Evolutionary conservation across 306 rosid species (phyloP), one percentile per base, ranked within the genome.

Genomic region (Rosa persica): DNA sequence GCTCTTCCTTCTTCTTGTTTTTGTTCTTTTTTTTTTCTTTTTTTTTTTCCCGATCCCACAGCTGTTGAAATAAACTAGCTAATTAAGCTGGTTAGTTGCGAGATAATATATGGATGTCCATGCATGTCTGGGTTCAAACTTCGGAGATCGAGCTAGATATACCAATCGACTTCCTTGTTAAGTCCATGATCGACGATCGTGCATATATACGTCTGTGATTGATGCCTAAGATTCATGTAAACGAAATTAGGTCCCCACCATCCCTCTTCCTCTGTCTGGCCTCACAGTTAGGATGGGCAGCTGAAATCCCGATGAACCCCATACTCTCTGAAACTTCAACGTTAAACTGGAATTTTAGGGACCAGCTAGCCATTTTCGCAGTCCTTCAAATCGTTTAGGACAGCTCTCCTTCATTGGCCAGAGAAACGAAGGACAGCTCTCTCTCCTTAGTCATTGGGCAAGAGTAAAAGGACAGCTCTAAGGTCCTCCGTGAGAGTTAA

Each of bases 201-300:
- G 5, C 23, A 8, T 12, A 10, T 23, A 22, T n/a, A 54, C 30
- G 48, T 40, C 72, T 67, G 72, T 40, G 27, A 10, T 20, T 40
- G 72, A 67, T 20, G 8, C 44, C 42, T 36, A 61, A 61, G 39
- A 61, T 25, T 61, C 67, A 61, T 61, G 19, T 25, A 61, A 30
- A 64, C 43, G 23, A 64, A 7, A 13, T 4, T 36, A 72, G 75
- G 75, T 72, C 77, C 77, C 78, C 43, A 19, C 55, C 11, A 74
- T 23, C 17, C 46, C 25, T 74, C 60, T 48, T 8, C 67, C 17
- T 25, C 52, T 74, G 44, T 65, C 70, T 36, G 70, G 44, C 36
- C 70, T 23, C 27, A 57, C 69, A 58, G 55, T 74, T 43, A 47
- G 68, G 55, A 42, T 74, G 57, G 67, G 51, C 67, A 74, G 55